A percentile compares a stretch with the other conserved stretches of the same genome.
phyloP scores from a whole-genome alignment of 768 basidiomycete genomes.

The Leccinum disarticulatum region DNA sequence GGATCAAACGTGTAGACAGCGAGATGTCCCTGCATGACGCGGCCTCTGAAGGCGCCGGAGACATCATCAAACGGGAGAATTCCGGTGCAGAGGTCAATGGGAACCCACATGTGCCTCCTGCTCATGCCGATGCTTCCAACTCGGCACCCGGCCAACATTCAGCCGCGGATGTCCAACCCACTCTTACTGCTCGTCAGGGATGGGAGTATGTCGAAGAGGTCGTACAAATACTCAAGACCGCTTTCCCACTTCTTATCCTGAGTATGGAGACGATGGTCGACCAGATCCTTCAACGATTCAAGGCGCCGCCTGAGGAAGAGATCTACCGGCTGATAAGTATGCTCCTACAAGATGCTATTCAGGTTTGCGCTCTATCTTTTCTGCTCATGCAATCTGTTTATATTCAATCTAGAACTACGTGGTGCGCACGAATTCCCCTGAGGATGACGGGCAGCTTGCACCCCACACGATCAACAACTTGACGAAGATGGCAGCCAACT shows the following conservation, averaged over 20 bases:
- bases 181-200: constrained; percentile 56
- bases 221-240: constrained; percentile 89
- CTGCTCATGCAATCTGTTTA: background rate
- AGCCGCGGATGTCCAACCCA: constrained; percentile 22
- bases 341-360: constrained; percentile 82
- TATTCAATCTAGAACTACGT: constrained; percentile 56
- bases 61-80: constrained; percentile 27
- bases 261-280: constrained; percentile 98
- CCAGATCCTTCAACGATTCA: constrained; percentile 87
- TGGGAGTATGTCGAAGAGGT: constrained; percentile 95
- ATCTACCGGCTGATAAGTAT: constrained; percentile 89
- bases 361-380: constrained; percentile 46
- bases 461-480: constrained; percentile 56
- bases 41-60: constrained; percentile 27
- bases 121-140: constrained; percentile 21
- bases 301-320: constrained; percentile 87
- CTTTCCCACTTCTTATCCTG: constrained; percentile 90
- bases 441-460: constrained; percentile 67
- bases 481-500: constrained; percentile 57
- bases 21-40: constrained; percentile 32
- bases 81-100: constrained; percentile 22
- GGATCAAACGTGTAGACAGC: constrained; percentile 31
- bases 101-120: constrained; percentile 20
- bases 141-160: constrained; percentile 15
- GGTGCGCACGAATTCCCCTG: constrained; percentile 58